Evolutionary conservation across 495 filamentous ascomycete species (phyloP).

Genomic region (Ramalina peruviana): DNA sequence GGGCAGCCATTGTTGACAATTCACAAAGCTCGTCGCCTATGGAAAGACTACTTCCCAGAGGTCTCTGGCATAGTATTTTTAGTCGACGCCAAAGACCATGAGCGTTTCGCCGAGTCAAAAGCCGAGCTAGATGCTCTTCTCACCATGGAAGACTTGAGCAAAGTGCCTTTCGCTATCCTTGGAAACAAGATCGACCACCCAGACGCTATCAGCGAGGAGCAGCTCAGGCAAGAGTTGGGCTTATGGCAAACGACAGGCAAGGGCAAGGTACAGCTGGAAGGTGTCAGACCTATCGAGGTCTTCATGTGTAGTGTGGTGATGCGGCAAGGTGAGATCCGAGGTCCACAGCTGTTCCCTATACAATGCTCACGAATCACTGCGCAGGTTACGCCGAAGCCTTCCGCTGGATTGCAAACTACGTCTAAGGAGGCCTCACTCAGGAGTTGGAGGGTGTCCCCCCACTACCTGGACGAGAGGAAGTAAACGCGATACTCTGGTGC

Average conservation of each 20-base stretch:
- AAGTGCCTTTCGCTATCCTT: slow-evolving; percentile 88
- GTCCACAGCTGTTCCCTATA: neutral
- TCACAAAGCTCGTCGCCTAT: slow-evolving; percentile 64
- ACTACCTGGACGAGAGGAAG: neutral
- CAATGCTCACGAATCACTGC: slow-evolving; percentile 2
- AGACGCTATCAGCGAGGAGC: slow-evolving; percentile 85
- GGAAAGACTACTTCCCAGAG: slow-evolving; percentile 98
- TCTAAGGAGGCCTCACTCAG: slow-evolving; percentile 18
- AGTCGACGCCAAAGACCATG: slow-evolving; percentile 91
- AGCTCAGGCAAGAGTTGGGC: slow-evolving; percentile 77
- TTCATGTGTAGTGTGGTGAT: slow-evolving; percentile 99
- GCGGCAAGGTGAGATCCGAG: slow-evolving; percentile 61
- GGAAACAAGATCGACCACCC: slow-evolving; percentile 99
- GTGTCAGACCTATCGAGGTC: slow-evolving; percentile 89
- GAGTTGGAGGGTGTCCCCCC: neutral
- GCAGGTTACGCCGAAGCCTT: slow-evolving; percentile 41
- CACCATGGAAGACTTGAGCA: slow-evolving; percentile 81
- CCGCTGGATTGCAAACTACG: slow-evolving; percentile 41
- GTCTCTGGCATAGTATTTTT: slow-evolving; percentile 96
- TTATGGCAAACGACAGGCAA: slow-evolving; percentile 96
- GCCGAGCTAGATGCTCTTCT: slow-evolving; percentile 89
- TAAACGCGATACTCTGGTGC: slow-evolving; percentile 53
- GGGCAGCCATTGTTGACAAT: neutral
- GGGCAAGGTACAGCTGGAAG: slow-evolving; percentile 90
- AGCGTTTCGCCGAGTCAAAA: slow-evolving; percentile 87